A percentile compares a stretch with the other conserved stretches of the same genome.
Evolutionary conservation across 2,329 filamentous ascomycete species (phyloP).

Genomic region (Cyphellophora europaea): DNA sequence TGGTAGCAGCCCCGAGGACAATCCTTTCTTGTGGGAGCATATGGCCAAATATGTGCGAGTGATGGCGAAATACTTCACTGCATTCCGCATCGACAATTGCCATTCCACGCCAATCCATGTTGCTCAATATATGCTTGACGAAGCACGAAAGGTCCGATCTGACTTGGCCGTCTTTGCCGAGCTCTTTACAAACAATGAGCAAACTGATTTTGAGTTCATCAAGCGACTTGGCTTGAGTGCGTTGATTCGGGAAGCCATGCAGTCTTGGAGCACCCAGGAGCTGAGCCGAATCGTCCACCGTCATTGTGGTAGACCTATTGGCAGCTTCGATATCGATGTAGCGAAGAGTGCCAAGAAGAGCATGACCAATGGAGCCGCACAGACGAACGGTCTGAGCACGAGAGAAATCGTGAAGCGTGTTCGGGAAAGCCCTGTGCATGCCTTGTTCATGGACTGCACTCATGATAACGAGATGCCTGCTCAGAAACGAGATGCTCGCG

Average conservation of each 20-base stretch:
- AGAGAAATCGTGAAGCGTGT: constrained; percentile 67
- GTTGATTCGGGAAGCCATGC: constrained; percentile 95
- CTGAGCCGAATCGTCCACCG: constrained; percentile 86
- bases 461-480: constrained; percentile 96
- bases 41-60: constrained; percentile 89
- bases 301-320: constrained; percentile 87
- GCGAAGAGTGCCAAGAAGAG: constrained; percentile 24
- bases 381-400: constrained; percentile 19
- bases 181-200: constrained; percentile 89
- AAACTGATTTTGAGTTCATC: constrained; percentile 93
- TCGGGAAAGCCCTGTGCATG: constrained; percentile 80
- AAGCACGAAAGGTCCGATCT: constrained; percentile 79
- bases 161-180: constrained; percentile 90
- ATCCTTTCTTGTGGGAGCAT: constrained; percentile 87
- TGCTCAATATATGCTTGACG: constrained; percentile 87
- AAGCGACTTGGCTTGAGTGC: constrained; percentile 85
- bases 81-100: constrained; percentile 95
- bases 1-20: constrained; percentile 69
- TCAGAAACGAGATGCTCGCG: constrained; percentile 86
- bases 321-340: constrained; percentile 84
- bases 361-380: constrained; percentile 22
- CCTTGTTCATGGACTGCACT: constrained; percentile 97
- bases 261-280: constrained; percentile 91
- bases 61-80: constrained; percentile 90
- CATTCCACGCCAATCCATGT: constrained; percentile 94